Evolutionary conservation across 257 asterid genomes (phyloP), one percentile per base, ranked within the genome.

Genomic region (Nicotiana noctiflora): DNA sequence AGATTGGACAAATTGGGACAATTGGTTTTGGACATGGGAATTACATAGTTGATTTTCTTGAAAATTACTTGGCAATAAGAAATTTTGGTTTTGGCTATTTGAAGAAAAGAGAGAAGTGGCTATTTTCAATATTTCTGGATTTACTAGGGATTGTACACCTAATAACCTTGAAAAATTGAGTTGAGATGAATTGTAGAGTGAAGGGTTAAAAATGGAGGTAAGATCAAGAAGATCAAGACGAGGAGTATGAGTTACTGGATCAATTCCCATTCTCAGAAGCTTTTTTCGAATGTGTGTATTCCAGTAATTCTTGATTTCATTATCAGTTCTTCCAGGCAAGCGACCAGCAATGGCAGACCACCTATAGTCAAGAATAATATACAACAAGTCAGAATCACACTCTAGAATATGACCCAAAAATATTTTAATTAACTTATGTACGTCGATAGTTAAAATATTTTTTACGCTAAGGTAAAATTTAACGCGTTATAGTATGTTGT

Each of bases 281-380:
- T 90, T 89, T 81, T 92, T 94, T 0, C 97, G 66, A 19, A 92
- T 87, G 87, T 89, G 92, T 0, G 97, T 91, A 87, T 94, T 94
- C 98, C 98, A 94, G 27, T 85, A 93, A 80, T 93, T 93, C 81
- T 94, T 94, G 64, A 94, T 92, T 46, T 94, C 98, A 6, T 94
- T 94, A 81, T 94, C 98, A 0, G 98, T 92, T 68, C 97, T 86
- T 25, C 97, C 96, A 0, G 98, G 97, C 32, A 94, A 90, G 0
- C 91, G 84, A 31, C 86, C 92, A 8, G 98, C 98, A 34, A 94
- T 94, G 2, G 89, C 90, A 1, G 98, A 94, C 98, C 98, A 94
- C 84, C 98, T 94, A 51, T 40, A n/a, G 40, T 17, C 5, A 44
- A 74, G 51, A 29, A 53, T 19, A 25, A 9, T 3, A 10, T 32